These are phyloP conservation scores for Combretum micranthum DNA, from an alignment of 345 rosid genomes.

Conservation along the genomic window DNA sequence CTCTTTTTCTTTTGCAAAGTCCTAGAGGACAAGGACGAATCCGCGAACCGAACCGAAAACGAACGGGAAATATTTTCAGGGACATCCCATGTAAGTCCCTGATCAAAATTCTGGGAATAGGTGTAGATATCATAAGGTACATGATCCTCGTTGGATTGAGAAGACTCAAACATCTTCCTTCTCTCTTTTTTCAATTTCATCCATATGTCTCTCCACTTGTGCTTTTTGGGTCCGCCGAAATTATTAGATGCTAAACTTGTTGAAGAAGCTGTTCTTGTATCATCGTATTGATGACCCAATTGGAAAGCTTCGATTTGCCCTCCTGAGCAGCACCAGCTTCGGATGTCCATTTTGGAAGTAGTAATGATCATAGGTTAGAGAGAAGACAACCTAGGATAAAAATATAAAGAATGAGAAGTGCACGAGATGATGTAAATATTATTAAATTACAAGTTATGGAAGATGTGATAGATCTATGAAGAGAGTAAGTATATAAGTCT, in stretches of 20 bases:
- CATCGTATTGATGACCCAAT: not conserved
- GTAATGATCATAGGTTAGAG: no score
- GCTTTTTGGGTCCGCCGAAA: constrained; percentile 12
- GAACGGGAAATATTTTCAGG: constrained; percentile 37
- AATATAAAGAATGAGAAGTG: no score
- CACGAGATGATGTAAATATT: no score
- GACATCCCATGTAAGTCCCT: constrained; percentile 32
- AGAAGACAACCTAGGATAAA: no score
- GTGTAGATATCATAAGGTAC: constrained; percentile 26
- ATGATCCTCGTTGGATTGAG: not conserved
- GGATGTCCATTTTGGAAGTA: constrained; percentile 12
- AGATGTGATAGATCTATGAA: no score
- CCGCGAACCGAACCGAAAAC: constrained; percentile 38
- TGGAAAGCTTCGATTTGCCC: constrained; percentile 1
- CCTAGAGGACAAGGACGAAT: constrained; percentile 12
- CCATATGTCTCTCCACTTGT: constrained; percentile 29
- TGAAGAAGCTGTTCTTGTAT: not conserved
- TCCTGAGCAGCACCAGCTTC: constrained; percentile 15
- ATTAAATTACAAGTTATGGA: no score
- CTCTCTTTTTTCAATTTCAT: constrained; percentile 29
- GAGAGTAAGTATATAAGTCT: no score
- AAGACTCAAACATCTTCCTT: constrained; percentile 21
- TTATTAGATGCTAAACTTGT: not conserved
- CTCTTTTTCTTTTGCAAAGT: constrained; percentile 4
- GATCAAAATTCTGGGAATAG: constrained; percentile 45